These are phyloP conservation scores for Ilex paraguariensis DNA, from an alignment of 305 asterid species.

Conservation along the genomic window DNA sequence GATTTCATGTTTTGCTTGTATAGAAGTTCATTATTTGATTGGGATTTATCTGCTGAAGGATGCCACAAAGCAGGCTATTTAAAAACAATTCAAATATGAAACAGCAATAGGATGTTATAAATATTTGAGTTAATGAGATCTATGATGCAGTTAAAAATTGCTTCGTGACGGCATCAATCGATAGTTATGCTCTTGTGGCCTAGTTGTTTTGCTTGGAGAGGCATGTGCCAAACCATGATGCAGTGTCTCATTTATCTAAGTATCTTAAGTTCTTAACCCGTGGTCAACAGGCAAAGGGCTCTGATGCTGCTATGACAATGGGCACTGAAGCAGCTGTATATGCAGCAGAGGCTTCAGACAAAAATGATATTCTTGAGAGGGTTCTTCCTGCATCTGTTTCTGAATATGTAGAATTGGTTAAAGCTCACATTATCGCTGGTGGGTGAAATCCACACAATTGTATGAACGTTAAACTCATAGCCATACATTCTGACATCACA, in stretches of 20 bases:
- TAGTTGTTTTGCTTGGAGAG: too few species aligned
- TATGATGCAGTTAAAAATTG: too few species aligned
- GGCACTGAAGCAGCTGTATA: constrained; percentile 89
- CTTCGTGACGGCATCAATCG: too few species aligned
- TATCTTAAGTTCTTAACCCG: constrained; percentile 10
- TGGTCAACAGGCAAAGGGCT: constrained; percentile 77
- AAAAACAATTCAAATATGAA: background rate
- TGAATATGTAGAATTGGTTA: constrained; percentile 73
- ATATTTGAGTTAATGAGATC: too few species aligned
- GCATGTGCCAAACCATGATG: background rate
- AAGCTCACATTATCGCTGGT: constrained; percentile 85
- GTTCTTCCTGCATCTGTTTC: constrained; percentile 79
- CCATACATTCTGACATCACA: constrained; percentile 14
- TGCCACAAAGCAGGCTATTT: background rate
- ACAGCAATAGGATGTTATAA: background rate
- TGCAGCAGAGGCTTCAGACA: constrained; percentile 93
- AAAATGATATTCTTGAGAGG: constrained; percentile 81
- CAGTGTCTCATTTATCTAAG: background rate
- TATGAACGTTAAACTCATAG: constrained; percentile 10
- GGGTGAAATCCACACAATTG: constrained; percentile 26
- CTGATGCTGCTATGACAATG: constrained; percentile 84
- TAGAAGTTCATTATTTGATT: too few species aligned
- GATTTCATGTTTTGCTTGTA: too few species aligned
- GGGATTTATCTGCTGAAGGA: too few species aligned
- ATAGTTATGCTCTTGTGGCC: too few species aligned